Conservation (phyloP, 495 filamentous ascomycete genomes). For the Tirmania nivea region DNA sequence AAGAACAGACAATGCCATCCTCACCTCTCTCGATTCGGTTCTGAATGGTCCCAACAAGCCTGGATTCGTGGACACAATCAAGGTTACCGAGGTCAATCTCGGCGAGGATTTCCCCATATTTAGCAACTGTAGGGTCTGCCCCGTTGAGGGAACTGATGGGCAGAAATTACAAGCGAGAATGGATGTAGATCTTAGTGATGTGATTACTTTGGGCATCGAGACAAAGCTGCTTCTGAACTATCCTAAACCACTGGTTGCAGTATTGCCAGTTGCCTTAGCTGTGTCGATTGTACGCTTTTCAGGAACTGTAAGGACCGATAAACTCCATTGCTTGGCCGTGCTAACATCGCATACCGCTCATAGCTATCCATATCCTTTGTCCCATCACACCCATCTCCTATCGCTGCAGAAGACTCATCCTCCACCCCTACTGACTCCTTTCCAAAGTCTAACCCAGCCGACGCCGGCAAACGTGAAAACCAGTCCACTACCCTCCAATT, state of each 20-base stretch:
- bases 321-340: slow-evolving; percentile 31
- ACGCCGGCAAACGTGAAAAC: slow-evolving; percentile 16
- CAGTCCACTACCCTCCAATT: slow-evolving; percentile 69
- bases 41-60: slow-evolving; percentile 73
- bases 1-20: slow-evolving; percentile 68
- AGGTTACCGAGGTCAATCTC: slow-evolving; percentile 74
- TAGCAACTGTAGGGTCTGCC: slow-evolving; percentile 88
- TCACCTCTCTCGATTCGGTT: slow-evolving; percentile 74
- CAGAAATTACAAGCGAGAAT: slow-evolving; percentile 72
- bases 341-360: slow-evolving; percentile 33
- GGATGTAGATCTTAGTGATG: slow-evolving; percentile 91
- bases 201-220: slow-evolving; percentile 82
- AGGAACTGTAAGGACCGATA: slow-evolving; percentile 46
- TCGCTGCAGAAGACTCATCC: slow-evolving; percentile 8
- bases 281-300: slow-evolving; percentile 86
- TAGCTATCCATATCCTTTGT: neutral
- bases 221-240: slow-evolving; percentile 88
- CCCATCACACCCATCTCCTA: slow-evolving; percentile 3
- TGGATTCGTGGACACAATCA: slow-evolving; percentile 78
- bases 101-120: slow-evolving; percentile 98
- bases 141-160: slow-evolving; percentile 45
- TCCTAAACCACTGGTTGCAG: slow-evolving; percentile 65
- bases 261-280: slow-evolving; percentile 79
- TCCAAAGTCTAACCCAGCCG: slow-evolving; percentile 2
- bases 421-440: slow-evolving; percentile 25